phyloP scores from a whole-genome alignment of 2,329 filamentous ascomycete genomes.

The Penicillium italicum region DNA sequence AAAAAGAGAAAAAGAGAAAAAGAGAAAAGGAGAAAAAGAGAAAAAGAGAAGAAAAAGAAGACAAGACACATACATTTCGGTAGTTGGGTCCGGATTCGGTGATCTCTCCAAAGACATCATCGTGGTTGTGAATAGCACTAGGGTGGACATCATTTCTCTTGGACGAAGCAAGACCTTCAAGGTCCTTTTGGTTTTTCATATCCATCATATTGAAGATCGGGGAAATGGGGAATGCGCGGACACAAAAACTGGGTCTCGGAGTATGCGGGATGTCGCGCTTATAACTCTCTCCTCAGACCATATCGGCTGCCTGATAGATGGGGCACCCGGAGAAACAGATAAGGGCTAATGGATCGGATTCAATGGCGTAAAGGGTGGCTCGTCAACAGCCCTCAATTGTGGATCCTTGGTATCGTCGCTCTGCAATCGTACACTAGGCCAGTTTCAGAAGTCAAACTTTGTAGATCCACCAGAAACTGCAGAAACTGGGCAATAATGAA shows the following conservation, averaged over 20 bases:
- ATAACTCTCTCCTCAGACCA: background rate
- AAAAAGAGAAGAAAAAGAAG: background rate
- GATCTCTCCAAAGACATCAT: slow-evolving; percentile 40
- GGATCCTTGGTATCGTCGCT: background rate
- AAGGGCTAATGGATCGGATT: background rate
- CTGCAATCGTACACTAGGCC: background rate
- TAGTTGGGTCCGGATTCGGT: slow-evolving; percentile 31
- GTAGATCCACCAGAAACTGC: background rate
- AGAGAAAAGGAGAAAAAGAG: background rate
- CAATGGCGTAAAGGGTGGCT: background rate
- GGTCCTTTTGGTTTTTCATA: slow-evolving; percentile 2
- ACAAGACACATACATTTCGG: slow-evolving; percentile 23
- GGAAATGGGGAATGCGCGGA: background rate
- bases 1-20: background rate
- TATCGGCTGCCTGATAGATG: background rate
- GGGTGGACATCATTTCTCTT: background rate
- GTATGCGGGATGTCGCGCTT: background rate
- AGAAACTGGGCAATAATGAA: background rate
- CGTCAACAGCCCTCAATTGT: background rate
- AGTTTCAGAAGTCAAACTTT: background rate
- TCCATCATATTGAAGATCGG: background rate
- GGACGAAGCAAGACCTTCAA: background rate
- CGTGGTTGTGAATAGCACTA: slow-evolving; percentile 5
- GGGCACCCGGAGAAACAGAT: background rate
- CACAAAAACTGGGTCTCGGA: background rate